Base-by-base conservation (phyloP, 2,329 filamentous ascomycete species). In the Aspergillus fijiensis region DNA sequence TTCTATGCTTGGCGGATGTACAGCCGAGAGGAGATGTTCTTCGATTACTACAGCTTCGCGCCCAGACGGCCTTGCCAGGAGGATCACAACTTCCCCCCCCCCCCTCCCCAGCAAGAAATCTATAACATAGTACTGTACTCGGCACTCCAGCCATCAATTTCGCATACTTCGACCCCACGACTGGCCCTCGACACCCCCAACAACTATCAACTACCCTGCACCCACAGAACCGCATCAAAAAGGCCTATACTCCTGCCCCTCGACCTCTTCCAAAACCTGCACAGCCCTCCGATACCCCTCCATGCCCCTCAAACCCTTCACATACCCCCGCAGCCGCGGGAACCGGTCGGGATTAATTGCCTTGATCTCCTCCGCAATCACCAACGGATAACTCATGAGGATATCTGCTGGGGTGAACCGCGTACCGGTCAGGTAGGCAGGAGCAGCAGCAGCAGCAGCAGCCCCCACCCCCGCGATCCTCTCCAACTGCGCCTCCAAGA, bases 371-470 rank as follows among this genome's bases (percentile, higher is more conserved):
- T 76, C 53, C 25, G 25, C 52, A 23, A 48, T 9, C 6, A 77
- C 74, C 2, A 81, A 55, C 0, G 79, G 78, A 61, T 80, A 80
- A 57, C 78, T 79, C 68, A 82, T 72, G 66, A 81, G 66, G 23
- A 82, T 80, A 61, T 82, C 80, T 0, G 79, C 79, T 0, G 76
- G 78, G 0, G 76, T 79, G 51, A 82, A 61, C 12, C 77, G 67
- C 31, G 71, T 69, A 5, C 80, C 80, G 59, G 80, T 81, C 4
- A 82, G 67, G 58, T 70, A 81, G 11, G 33, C 23, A 35, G 27
- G 23, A 3, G 27, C 9, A 29, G 7, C 9, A 29, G 7, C 27
- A 29, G 6, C 27, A 10, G 9, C 27, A 7, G 7, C 27, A 1
- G 69, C 65, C 0, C 72, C 72, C 25, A 71, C 71, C 0, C 68